Evolutionary conservation across 2,329 filamentous ascomycete species (phyloP).

Genomic region (Lecanoromycetidae sp.): DNA sequence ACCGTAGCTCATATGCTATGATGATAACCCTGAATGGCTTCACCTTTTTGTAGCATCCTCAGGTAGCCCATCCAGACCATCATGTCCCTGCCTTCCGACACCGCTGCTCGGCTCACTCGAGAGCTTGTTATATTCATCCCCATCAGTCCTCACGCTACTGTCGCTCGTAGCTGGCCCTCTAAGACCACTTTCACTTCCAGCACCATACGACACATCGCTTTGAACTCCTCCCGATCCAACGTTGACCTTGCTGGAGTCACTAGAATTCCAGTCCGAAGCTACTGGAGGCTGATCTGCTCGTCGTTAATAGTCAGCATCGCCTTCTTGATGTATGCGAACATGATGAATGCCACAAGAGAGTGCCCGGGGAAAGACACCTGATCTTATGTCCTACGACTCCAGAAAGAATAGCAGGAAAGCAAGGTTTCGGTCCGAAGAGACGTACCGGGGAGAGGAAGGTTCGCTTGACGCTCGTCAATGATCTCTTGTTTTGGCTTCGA

Average conservation of each 20-base stretch:
- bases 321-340: too few species aligned
- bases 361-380: too few species aligned
- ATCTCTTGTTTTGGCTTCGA: slow-evolving; percentile 45
- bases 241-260: slow-evolving; percentile 56
- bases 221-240: slow-evolving; percentile 51
- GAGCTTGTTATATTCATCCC: slow-evolving; percentile 43
- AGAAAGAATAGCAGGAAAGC: too few species aligned
- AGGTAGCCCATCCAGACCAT: slow-evolving; percentile 44
- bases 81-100: slow-evolving; percentile 52
- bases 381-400: too few species aligned
- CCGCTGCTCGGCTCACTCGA: slow-evolving; percentile 27
- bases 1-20: too few species aligned
- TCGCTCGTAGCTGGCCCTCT: slow-evolving; percentile 48
- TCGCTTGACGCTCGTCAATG: slow-evolving; percentile 56
- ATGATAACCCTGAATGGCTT: too few species aligned
- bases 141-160: slow-evolving; percentile 38
- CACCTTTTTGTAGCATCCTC: slow-evolving; percentile 47
- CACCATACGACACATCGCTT: slow-evolving; percentile 42
- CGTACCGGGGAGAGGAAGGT: slow-evolving; percentile 72
- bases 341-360: too few species aligned
- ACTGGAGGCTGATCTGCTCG: slow-evolving; percentile 61
- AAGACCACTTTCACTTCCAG: slow-evolving; percentile 40
- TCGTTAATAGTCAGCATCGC: too few species aligned
- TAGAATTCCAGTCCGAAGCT: slow-evolving; percentile 68
- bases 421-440: too few species aligned